phyloP scores from a whole-genome alignment of 75 land plant genomes.

The Selaginella moellendorffii region DNA sequence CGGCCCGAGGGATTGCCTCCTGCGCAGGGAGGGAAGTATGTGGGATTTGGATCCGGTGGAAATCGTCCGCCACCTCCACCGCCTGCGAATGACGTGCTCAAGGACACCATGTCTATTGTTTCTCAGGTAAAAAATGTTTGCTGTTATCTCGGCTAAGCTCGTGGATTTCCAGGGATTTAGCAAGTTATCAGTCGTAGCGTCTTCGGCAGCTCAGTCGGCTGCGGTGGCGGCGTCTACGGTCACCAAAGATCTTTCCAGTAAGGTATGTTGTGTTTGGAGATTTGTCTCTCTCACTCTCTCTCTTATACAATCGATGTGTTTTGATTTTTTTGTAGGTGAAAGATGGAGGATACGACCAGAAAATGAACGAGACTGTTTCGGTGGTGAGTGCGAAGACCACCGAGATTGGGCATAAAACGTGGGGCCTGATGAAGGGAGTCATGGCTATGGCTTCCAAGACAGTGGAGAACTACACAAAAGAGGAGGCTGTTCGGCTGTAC shows the following conservation, averaged over 20 bases:
- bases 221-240: constrained; percentile 20
- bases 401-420: constrained; percentile 81
- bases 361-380: constrained; percentile 82
- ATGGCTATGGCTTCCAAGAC: constrained; percentile 85
- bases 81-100: constrained; percentile 43
- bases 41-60: constrained; percentile 78
- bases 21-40: constrained; percentile 93
- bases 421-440: constrained; percentile 96
- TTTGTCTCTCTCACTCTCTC: neutral
- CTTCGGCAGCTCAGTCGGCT: constrained; percentile 58
- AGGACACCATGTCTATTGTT: constrained; percentile 49
- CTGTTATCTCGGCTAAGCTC: too few species aligned
- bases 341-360: constrained; percentile 86
- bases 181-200: constrained; percentile 63
- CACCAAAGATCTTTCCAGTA: constrained; percentile 59
- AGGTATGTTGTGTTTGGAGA: constrained; percentile 35
- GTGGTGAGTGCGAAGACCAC: constrained; percentile 82
- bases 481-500: constrained; percentile 22
- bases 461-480: constrained; percentile 75
- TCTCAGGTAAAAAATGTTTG: constrained; percentile 86
- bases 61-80: constrained; percentile 25
- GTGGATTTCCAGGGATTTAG: constrained; percentile 39
- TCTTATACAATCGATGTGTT: neutral
- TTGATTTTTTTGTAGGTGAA: constrained; percentile 36
- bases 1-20: constrained; percentile 76